phyloP scores from a whole-genome alignment of 805 yeast species.

The Candida pseudoglaebosa region DNA sequence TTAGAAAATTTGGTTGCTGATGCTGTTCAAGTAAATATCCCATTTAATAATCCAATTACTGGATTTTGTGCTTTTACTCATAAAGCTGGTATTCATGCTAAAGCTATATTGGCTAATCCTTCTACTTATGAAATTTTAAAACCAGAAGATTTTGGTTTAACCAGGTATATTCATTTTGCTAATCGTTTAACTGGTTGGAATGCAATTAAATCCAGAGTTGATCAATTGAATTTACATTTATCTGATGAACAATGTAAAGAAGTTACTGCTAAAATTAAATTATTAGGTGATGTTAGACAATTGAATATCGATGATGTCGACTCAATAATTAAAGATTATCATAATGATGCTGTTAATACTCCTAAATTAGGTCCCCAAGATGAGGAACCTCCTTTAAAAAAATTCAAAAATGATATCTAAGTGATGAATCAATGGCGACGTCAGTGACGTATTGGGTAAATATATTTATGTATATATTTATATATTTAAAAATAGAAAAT shows the following conservation, averaged over 20 bases:
- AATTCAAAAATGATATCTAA: not conserved
- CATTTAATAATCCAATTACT: slow-evolving; percentile 60
- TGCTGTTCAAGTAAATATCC: slow-evolving; percentile 55
- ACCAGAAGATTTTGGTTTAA: slow-evolving; percentile 56
- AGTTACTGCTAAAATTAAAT: slow-evolving; percentile 51
- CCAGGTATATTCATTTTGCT: slow-evolving; percentile 60
- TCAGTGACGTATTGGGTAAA: slow-evolving; percentile 1
- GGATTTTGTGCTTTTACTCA: slow-evolving; percentile 65
- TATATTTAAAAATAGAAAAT: no score
- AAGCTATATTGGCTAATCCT: slow-evolving; percentile 60
- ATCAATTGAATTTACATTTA: slow-evolving; percentile 52
- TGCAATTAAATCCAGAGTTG: slow-evolving; percentile 58
- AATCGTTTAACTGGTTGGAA: slow-evolving; percentile 62
- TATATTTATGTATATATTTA: not conserved
- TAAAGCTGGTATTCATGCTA: slow-evolving; percentile 62
- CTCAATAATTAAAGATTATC: slow-evolving; percentile 54
- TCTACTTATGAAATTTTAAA: slow-evolving; percentile 59
- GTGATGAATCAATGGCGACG: not conserved
- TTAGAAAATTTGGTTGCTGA: slow-evolving; percentile 58
- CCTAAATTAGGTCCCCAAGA: slow-evolving; percentile 25
- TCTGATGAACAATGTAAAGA: slow-evolving; percentile 56
- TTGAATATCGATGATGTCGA: slow-evolving; percentile 59
- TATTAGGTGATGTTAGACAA: slow-evolving; percentile 58
- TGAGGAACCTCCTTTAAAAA: slow-evolving; percentile 9
- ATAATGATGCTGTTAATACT: slow-evolving; percentile 34